Evolutionary conservation across 805 yeast genomes (phyloP), one percentile per base, ranked within the genome.

Genomic region (Maudiozyma serrabonitensis): DNA sequence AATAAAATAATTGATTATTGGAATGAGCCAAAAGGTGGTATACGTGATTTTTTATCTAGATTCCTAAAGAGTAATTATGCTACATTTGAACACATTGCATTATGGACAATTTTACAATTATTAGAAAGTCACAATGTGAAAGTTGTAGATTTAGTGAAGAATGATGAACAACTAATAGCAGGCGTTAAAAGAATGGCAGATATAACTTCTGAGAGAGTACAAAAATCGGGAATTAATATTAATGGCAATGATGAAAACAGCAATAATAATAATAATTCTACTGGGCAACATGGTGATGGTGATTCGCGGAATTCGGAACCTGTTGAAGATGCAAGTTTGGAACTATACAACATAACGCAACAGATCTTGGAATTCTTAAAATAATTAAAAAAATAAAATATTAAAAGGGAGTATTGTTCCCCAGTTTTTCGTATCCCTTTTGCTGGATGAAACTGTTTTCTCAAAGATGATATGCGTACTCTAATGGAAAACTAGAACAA

Each of bases 31-130:
- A 79, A 77, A 46, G 89, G 87, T 52, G 98, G 98, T 50, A 83
- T 93, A 51, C 76, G 80, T 53, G 93, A 89, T 26, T 93, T 93
- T 63, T 75, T 93, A 55, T 74, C 80, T 35, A 74, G 90, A 59
- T 93, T 91, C 65, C 73, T 93, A 61, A 81, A 80, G 53, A 79
- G 88, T 60, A 84, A 84, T 40, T 93, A 90, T 65, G 84, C 95
- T 13, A 93, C 98, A 0, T 93, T 93, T 68, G 98, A 93, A 69
- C 99, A 93, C 66, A 93, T 93, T 69, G 96, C 98, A 0, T 78
- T 90, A 52, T 93, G 99, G 99, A 91, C 96, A 42, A 84, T 90
- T 56, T 75, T 91, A 57, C 99, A 93, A 69, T 75, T 93, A 55
- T 76, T 93, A 56, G 99, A 93, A 68, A 82, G 95, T 52, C 87